Percentiles rank a stretch among this genome's conserved stretches.
Conservation (phyloP, 495 filamentous ascomycete genomes). For the Penicillium crystallinum region DNA sequence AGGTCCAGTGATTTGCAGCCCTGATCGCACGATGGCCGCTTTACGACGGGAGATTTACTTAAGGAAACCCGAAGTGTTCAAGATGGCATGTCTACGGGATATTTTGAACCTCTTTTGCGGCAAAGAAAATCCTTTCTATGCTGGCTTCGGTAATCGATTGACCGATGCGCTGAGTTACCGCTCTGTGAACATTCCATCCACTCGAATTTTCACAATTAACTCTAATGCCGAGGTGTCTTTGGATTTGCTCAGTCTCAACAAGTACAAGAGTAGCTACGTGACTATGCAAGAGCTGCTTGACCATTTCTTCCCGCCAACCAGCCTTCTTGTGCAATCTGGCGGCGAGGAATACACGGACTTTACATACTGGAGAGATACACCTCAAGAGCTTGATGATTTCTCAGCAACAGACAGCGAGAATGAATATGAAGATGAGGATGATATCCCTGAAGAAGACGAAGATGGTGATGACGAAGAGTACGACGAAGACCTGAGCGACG, state of each 20-base stretch:
- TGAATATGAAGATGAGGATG: conserved; percentile 41
- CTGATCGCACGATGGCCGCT: conserved; percentile 94
- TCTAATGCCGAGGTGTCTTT: conserved; percentile 94
- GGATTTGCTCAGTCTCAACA: conserved; percentile 84
- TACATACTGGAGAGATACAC: conserved; percentile 76
- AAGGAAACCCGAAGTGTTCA: conserved; percentile 96
- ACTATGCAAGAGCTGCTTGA: conserved; percentile 94
- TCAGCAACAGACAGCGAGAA: conserved; percentile 68
- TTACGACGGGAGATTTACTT: conserved; percentile 91
- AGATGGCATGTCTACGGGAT: conserved; percentile 96
- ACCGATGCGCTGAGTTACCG: conserved; percentile 96
- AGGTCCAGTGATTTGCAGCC: conserved; percentile 90
- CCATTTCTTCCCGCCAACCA: conserved; percentile 89
- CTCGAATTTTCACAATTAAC: conserved; percentile 98
- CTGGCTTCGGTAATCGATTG: conserved; percentile 93
- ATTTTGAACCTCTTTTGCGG: conserved; percentile 83
- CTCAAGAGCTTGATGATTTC: conserved; percentile 71
- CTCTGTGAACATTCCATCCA: conserved; percentile 88
- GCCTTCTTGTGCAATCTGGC: conserved; percentile 66
- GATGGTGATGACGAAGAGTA: conserved; percentile 39
- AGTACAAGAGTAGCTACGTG: conserved; percentile 94
- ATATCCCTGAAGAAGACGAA: conserved; percentile 38
- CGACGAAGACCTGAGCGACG: conserved; percentile 35
- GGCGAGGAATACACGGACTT: conserved; percentile 88
- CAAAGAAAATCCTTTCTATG: conserved; percentile 82